phyloP scores from a whole-genome alignment of 2,329 filamentous ascomycete genomes.

The Sclerotinia nivalis region DNA sequence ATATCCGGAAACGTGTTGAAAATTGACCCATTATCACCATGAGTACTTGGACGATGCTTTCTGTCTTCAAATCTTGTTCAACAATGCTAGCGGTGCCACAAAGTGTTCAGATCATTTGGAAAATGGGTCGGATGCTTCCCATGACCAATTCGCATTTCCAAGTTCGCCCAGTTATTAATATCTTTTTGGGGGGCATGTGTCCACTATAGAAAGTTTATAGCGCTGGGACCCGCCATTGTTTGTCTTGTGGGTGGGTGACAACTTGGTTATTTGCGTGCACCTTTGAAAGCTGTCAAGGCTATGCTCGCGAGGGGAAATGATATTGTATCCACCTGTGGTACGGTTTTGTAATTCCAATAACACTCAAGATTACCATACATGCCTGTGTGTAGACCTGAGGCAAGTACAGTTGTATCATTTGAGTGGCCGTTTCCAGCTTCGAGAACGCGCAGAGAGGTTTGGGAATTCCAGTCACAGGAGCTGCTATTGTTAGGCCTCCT shows the following conservation, averaged over 20 bases:
- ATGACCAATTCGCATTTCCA: slow-evolving; percentile 25
- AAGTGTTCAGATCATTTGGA: slow-evolving; percentile 40
- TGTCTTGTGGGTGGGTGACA: slow-evolving; percentile 38
- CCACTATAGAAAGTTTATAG: slow-evolving; percentile 42
- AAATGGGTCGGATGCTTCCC: slow-evolving; percentile 44
- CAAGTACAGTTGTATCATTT: slow-evolving; percentile 13
- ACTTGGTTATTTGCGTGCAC: slow-evolving; percentile 19
- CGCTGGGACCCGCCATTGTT: slow-evolving; percentile 42
- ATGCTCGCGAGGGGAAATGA: neutral
- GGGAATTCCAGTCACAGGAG: slow-evolving; percentile 24
- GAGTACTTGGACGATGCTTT: slow-evolving; percentile 53
- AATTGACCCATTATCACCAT: neutral
- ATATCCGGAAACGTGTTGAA: neutral
- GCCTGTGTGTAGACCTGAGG: neutral
- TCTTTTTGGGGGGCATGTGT: slow-evolving; percentile 34
- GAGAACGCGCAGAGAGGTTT: slow-evolving; percentile 25
- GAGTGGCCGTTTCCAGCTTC: slow-evolving; percentile 27
- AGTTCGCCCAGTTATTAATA: slow-evolving; percentile 44
- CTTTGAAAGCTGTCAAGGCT: slow-evolving; percentile 4
- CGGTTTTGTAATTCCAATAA: slow-evolving; percentile 27
- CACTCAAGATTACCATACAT: slow-evolving; percentile 31
- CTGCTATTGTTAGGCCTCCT: slow-evolving; percentile 25
- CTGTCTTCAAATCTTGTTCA: neutral
- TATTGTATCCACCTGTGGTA: slow-evolving; percentile 16
- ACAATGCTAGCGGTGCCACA: slow-evolving; percentile 7